Evolutionary conservation across 2,329 filamentous ascomycete species (phyloP).

Genomic region (Claviceps fusiformis): DNA sequence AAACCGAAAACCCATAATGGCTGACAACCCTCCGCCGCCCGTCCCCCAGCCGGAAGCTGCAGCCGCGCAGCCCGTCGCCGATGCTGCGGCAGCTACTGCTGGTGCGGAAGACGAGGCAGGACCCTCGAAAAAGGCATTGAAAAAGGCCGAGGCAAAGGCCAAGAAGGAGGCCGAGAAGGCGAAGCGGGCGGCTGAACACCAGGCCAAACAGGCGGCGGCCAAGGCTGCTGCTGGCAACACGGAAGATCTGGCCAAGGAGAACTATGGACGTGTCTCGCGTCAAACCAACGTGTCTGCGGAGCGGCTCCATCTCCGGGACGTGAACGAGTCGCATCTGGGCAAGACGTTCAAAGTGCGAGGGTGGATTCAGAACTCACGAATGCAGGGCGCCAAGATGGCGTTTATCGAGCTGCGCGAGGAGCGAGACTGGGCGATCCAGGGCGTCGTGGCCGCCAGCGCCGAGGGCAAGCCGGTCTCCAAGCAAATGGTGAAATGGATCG

Average conservation of each 20-base stretch:
- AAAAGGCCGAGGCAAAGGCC: conserved; percentile 75
- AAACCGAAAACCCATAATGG: background rate
- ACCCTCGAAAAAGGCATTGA: conserved; percentile 52
- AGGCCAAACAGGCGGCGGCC: conserved; percentile 55
- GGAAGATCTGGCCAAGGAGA: conserved; percentile 57
- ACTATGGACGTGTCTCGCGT: conserved; percentile 46
- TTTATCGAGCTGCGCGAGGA: conserved; percentile 72
- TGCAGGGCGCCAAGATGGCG: conserved; percentile 54
- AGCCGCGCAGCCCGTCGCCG: background rate
- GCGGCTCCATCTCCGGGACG: conserved; percentile 44
- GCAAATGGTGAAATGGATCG: conserved; percentile 89
- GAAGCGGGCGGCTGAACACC: conserved; percentile 56
- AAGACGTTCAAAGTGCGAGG: conserved; percentile 64
- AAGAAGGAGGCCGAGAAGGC: conserved; percentile 81
- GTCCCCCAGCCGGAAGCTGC: background rate
- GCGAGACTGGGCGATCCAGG: conserved; percentile 62
- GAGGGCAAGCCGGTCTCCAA: conserved; percentile 48
- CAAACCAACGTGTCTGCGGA: conserved; percentile 43
- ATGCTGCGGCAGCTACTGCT: background rate
- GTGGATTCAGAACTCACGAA: conserved; percentile 27
- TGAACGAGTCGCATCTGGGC: conserved; percentile 52
- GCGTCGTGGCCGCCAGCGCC: conserved; percentile 52
- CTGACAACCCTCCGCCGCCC: conserved; percentile 4
- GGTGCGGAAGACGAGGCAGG: background rate
- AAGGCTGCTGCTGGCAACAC: conserved; percentile 52